A percentile compares a stretch with the other conserved stretches of the same genome.
These are phyloP conservation scores for Magnolia sinica DNA, from an alignment of 164 flowering plant species.

Conservation along the genomic window DNA sequence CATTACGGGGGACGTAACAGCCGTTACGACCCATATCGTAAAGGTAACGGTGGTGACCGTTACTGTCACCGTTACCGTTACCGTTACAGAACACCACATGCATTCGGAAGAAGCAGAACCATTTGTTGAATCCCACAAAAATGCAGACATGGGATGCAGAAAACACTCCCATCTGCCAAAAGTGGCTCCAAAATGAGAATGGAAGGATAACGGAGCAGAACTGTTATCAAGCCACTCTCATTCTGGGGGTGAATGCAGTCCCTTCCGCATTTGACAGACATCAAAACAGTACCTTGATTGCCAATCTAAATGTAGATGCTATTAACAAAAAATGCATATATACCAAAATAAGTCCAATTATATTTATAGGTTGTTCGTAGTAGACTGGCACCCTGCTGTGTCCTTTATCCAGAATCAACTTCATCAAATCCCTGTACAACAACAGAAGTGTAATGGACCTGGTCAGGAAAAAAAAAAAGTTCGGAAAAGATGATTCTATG, in stretches of 20 bases:
- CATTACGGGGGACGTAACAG: too few species aligned
- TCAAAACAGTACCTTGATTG: background rate
- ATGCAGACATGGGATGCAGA: too few species aligned
- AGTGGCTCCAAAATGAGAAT: background rate
- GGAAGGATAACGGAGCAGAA: background rate
- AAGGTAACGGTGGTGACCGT: too few species aligned
- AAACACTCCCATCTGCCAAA: background rate
- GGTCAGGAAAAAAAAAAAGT: background rate
- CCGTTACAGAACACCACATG: too few species aligned
- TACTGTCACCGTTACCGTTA: too few species aligned
- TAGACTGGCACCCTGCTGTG: conserved; percentile 94
- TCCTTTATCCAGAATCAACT: conserved; percentile 49
- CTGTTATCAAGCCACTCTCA: background rate
- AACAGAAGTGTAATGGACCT: background rate
- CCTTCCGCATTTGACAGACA: background rate
- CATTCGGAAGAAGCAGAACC: too few species aligned
- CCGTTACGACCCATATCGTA: too few species aligned
- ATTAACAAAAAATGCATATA: background rate
- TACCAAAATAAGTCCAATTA: conserved; percentile 89
- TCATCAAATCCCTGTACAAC: conserved; percentile 28
- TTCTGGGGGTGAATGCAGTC: background rate
- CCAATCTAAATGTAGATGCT: background rate
- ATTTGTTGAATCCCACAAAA: too few species aligned
- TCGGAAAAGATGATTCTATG: background rate
- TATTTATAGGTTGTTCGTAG: conserved; percentile 78